Percentiles rank a stretch among this genome's conserved stretches.
These are phyloP conservation scores for Orbilia blumenaviensis DNA, from an alignment of 2,329 filamentous ascomycete species.

Conservation along the genomic window DNA sequence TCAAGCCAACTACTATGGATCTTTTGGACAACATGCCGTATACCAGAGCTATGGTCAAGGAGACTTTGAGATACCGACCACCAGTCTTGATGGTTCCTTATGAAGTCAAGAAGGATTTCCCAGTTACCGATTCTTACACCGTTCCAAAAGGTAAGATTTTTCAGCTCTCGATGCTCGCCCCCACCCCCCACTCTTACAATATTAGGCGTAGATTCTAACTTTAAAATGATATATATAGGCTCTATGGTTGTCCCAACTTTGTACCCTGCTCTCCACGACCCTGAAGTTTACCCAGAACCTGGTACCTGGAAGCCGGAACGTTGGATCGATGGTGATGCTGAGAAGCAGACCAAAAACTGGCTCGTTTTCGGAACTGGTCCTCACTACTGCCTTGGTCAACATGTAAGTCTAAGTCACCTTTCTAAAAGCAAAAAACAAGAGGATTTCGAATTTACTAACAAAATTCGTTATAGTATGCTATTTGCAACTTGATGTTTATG, in stretches of 20 bases:
- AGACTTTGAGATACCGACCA: slow-evolving; percentile 90
- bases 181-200: neutral
- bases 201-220: slow-evolving; percentile 1
- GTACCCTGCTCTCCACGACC: slow-evolving; percentile 89
- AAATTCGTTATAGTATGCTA: slow-evolving; percentile 71
- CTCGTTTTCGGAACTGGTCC: slow-evolving; percentile 94
- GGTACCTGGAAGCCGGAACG: slow-evolving; percentile 89
- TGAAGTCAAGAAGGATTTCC: slow-evolving; percentile 92
- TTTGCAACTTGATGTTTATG: slow-evolving; percentile 86
- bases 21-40: slow-evolving; percentile 88
- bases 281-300: slow-evolving; percentile 88
- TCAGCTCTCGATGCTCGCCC: no score
- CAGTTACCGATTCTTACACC: slow-evolving; percentile 86
- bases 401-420: slow-evolving; percentile 60
- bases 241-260: slow-evolving; percentile 94
- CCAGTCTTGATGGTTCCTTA: slow-evolving; percentile 98
- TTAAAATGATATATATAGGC: slow-evolving; percentile 64
- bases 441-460: slow-evolving; percentile 14
- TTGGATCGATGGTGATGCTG: slow-evolving; percentile 89
- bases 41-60: slow-evolving; percentile 89
- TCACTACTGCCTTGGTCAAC: slow-evolving; percentile 95
- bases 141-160: slow-evolving; percentile 76
- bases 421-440: neutral
- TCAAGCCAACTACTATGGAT: slow-evolving; percentile 78
- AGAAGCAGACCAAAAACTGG: slow-evolving; percentile 90